A percentile compares a stretch with the other conserved stretches of the same genome.
phyloP scores from a whole-genome alignment of 331 rosid species.

The Quercus tomentella region DNA sequence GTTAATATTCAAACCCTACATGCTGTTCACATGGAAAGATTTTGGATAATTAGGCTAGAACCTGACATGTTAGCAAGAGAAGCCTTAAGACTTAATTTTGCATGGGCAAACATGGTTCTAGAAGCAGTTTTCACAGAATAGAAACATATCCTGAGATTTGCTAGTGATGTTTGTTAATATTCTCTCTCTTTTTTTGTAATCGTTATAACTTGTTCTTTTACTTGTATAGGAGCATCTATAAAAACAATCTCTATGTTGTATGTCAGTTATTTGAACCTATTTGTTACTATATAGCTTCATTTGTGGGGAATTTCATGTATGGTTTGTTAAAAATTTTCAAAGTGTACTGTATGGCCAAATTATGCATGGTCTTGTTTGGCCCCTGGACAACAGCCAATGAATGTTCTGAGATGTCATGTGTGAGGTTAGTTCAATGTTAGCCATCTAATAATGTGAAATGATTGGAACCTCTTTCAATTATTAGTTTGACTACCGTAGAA shows the following conservation, averaged over 20 bases:
- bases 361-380: neutral
- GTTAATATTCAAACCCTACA: neutral
- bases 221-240: neutral
- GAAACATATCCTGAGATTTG: neutral
- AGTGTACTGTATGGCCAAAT: neutral
- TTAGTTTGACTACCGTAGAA: neutral
- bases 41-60: neutral
- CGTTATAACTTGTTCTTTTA: neutral
- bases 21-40: neutral
- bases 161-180: neutral
- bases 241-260: neutral
- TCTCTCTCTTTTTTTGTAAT: neutral
- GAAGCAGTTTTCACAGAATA: neutral
- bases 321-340: neutral
- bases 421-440: neutral
- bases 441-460: neutral
- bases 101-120: neutral
- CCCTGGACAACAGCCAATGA: neutral
- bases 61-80: neutral
- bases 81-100: neutral
- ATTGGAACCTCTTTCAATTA: neutral
- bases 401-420: neutral
- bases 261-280: neutral
- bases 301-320: neutral
- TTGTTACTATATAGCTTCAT: neutral